Base-by-base conservation (phyloP, 2,329 filamentous ascomycete species). In the Albophoma yamanashiensis region DNA sequence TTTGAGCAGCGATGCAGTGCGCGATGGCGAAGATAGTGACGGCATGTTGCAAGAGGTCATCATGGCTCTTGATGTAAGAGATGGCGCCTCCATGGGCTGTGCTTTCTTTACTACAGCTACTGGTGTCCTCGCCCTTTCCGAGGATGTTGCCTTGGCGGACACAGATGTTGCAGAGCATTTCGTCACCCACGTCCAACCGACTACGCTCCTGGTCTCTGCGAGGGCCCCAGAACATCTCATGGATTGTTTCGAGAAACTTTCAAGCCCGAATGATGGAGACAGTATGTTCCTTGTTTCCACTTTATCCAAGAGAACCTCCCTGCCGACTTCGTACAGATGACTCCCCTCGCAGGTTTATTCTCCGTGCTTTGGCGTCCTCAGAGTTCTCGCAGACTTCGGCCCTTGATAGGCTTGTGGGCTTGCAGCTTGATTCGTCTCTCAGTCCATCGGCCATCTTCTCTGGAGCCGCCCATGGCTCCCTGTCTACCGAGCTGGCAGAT, bases 91-190 rank as follows among this genome's bases (percentile, higher is more conserved):
- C 0, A 79, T 96, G 22, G 93, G 93, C 0, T 97, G 92, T 71
- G 88, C 90, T 55, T 96, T 93, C 69, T 96, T 93, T 69, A 78
- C 87, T 55, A 85, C 87, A 7, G 75, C 80, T 34, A 84, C 91
- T 45, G 86, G 89, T 67, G 84, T 80, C 42, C 73, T 97, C 4
- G 88, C 83, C 61, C 79, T 96, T 52, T 86, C 95, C 69, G 86
- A 93, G 69, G 92, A 97, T 65, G 80, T 90, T 12, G 79, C 83
- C 20, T 78, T 85, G 64, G 88, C 86, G 5, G 86, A 84, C n/a
- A 70, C 84, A n/a, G 86, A 90, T 42, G 76, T 87, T 15, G 76
- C 89, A n/a, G 84, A 89, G 62, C 85, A 81, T 5, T 73, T 87
- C 25, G 69, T 86, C 50, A 66, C 81, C 12, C 78, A 84, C 58